Evolutionary conservation across 169 alveolate genomes (phyloP), one percentile per base, ranked within the genome.

Genomic region (Ichthyophthirius multifiliis): DNA sequence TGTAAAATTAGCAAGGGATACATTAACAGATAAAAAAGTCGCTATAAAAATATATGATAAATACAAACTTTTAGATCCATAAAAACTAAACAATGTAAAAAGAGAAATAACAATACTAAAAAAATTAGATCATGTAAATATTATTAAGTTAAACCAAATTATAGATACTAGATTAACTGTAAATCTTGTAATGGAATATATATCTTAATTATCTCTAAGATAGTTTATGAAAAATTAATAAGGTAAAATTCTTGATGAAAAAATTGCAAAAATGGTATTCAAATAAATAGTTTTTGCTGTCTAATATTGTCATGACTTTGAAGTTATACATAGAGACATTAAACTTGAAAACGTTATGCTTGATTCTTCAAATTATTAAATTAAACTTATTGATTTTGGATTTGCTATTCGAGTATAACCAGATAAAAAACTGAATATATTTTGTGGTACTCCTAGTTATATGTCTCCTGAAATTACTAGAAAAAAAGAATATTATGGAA

Each of bases 381-480:
- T 90, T 2, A 87, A 87, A 71, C 55, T 90, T 16, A 90, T 90
- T 18, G 95, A 90, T 64, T 91, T 91, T 74, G 96, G 96, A 9
- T 90, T 90, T 43, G 65, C 87, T 13, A 76, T 82, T 15, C 34
- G 83, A 43, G 74, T 55, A 5, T 39, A 34, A 10, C 13, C 83
- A 16, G 67, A 87, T 30, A 46, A 74, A 75, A 84, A 86, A 75
- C 7, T 74, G 1, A 84, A 63, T n/a, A 76, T 83, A 43, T 88
- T 79, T 48, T 88, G 93, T 73, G 92, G 92, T 23, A 90, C 93
- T 46, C 92, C 93, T 4, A 85, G 90, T 47, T 92, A 92, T 62
- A 92, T 92, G 96, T 90, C 96, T 6, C 96, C 96, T 13, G 96
- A 92, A 89, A 85, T 92, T 3, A 91, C 87, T 13, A 76, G 76